A percentile compares a stretch with the other conserved stretches of the same genome.
Evolutionary conservation across 805 yeast species (phyloP).

Genomic region (Vanderwaltozyma yarrowii): DNA sequence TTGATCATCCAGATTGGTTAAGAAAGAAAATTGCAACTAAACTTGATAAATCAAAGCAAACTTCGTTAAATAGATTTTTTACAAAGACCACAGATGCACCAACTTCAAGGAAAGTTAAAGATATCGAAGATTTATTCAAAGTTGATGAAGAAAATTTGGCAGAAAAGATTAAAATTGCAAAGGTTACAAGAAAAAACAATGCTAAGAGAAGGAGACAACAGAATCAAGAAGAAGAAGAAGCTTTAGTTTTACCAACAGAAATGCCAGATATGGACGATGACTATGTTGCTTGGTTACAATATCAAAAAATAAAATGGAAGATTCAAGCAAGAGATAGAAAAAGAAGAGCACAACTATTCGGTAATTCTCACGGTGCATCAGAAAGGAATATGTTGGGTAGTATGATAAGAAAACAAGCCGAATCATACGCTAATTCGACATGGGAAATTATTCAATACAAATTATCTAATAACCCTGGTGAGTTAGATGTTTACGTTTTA

Average conservation of each 20-base stretch:
- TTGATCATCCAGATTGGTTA: conserved; percentile 92
- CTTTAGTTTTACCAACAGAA: conserved; percentile 33
- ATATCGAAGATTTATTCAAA: conserved; percentile 64
- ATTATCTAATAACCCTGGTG: conserved; percentile 55
- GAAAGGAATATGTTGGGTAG: conserved; percentile 55
- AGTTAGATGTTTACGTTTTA: conserved; percentile 57
- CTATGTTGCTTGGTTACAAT: conserved; percentile 55
- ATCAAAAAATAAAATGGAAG: conserved; percentile 84
- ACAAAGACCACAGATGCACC: conserved; percentile 34
- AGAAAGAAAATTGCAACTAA: conserved; percentile 47
- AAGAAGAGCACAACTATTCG: conserved; percentile 71
- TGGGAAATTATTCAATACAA: conserved; percentile 83
- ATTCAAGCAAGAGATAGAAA: conserved; percentile 61
- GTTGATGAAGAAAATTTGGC: conserved; percentile 15
- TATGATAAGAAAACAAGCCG: conserved; percentile 70
- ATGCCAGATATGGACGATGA: conserved; percentile 57
- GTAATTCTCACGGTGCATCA: conserved; percentile 43
- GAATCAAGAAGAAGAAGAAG: conserved; percentile 37
- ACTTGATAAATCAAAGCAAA: conserved; percentile 65
- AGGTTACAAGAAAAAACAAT: conserved; percentile 28
- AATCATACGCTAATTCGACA: conserved; percentile 57
- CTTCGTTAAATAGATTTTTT: conserved; percentile 51
- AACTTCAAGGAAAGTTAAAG: conserved; percentile 36
- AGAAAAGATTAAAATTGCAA: conserved; percentile 26
- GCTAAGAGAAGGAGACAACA: conserved; percentile 25